Evolutionary conservation across 2,329 filamentous ascomycete species (phyloP).

Genomic region (Mycosphaerella arachidis): DNA sequence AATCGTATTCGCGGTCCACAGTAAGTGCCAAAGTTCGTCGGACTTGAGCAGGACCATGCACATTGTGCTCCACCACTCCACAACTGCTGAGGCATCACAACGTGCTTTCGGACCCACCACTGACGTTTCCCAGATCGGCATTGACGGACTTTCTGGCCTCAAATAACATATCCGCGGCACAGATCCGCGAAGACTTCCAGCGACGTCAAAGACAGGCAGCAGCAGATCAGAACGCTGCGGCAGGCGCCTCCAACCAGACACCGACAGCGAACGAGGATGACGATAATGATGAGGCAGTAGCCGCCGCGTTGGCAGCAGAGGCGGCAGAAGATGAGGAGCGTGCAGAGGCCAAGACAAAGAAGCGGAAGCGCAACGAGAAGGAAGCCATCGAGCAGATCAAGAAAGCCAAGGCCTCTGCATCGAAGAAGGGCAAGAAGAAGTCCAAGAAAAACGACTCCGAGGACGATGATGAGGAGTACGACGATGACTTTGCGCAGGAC

Average conservation of each 20-base stretch:
- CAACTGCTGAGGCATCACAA: constrained; percentile 58
- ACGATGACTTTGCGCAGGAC: constrained; percentile 44
- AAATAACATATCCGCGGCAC: constrained; percentile 66
- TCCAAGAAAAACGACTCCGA: constrained; percentile 41
- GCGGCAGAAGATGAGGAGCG: constrained; percentile 31
- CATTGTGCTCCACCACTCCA: no score
- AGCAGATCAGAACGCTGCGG: constrained; percentile 36
- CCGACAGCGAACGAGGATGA: constrained; percentile 1
- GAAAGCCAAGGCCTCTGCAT: constrained; percentile 44
- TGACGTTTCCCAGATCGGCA: not conserved
- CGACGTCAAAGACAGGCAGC: constrained; percentile 49
- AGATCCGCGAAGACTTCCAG: constrained; percentile 58
- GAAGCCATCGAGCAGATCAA: constrained; percentile 39
- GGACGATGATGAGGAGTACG: constrained; percentile 45
- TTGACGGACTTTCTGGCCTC: constrained; percentile 42
- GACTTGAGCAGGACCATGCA: no score
- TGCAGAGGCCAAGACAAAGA: constrained; percentile 43
- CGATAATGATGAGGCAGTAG: constrained; percentile 30
- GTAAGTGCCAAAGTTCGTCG: constrained; percentile 44
- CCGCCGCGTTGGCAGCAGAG: constrained; percentile 39
- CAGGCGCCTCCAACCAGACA: constrained; percentile 33
- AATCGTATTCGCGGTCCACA: constrained; percentile 56
- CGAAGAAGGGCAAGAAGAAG: constrained; percentile 36
- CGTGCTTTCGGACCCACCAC: constrained; percentile 45
- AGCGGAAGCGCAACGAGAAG: constrained; percentile 55